Conservation (phyloP, 768 basidiomycete genomes). For the Auriculariales sp. region DNA sequence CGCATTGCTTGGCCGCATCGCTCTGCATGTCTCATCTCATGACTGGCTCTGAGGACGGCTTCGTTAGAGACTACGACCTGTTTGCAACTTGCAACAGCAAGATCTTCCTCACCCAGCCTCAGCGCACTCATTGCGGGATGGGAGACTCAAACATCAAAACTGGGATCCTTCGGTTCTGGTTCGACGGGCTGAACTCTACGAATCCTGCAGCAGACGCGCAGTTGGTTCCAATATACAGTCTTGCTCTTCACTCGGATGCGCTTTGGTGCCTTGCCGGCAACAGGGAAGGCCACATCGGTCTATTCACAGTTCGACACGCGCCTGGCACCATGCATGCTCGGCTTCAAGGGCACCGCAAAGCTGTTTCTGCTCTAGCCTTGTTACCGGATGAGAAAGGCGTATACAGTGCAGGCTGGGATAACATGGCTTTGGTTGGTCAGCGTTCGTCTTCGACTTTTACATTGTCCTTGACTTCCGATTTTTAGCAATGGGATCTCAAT, state of each 20-base stretch:
- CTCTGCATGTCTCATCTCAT: slow-evolving; percentile 77
- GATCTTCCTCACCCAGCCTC: slow-evolving; percentile 73
- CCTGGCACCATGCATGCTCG: slow-evolving; percentile 66
- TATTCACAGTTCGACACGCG: slow-evolving; percentile 86
- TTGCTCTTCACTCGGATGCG: slow-evolving; percentile 85
- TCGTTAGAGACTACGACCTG: slow-evolving; percentile 84
- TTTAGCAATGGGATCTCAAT: slow-evolving; percentile 95
- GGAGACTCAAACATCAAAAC: slow-evolving; percentile 88
- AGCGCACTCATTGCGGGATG: slow-evolving; percentile 76
- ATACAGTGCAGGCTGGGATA: slow-evolving; percentile 92
- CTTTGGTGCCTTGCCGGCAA: slow-evolving; percentile 85
- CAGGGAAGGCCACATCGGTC: slow-evolving; percentile 84
- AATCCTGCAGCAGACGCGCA: slow-evolving; percentile 2
- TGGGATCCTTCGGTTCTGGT: slow-evolving; percentile 78
- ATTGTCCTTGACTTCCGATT: slow-evolving; percentile 3
- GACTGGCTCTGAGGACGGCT: slow-evolving; percentile 88
- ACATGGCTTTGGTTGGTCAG: slow-evolving; percentile 59
- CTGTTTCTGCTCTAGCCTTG: slow-evolving; percentile 75
- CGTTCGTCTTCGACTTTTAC: neutral
- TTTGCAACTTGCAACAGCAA: slow-evolving; percentile 82
- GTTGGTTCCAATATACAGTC: slow-evolving; percentile 66
- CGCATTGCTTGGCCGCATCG: slow-evolving; percentile 77
- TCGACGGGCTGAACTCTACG: slow-evolving; percentile 41
- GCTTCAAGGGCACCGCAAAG: slow-evolving; percentile 61
- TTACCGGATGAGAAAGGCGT: slow-evolving; percentile 72